Percentiles rank a stretch among this genome's conserved stretches.
These are phyloP conservation scores for Nidula niveotomentosa DNA, from an alignment of 1,284 basidiomycete species.

Conservation along the genomic window DNA sequence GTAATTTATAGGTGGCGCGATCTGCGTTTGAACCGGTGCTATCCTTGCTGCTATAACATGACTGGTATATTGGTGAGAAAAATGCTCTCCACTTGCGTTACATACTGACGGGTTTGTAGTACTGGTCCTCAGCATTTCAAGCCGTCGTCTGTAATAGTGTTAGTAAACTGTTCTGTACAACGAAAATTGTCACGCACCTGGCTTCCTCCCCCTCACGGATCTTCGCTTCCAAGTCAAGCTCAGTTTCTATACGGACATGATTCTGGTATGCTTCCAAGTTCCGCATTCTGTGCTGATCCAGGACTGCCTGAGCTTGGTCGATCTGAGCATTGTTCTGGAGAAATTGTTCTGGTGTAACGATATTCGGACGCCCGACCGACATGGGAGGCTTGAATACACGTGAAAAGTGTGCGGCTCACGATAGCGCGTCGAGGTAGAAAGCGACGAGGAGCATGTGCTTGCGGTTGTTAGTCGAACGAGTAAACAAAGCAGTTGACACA, in stretches of 20 bases:
- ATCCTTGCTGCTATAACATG: constrained; percentile 1
- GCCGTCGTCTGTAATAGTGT: constrained; percentile 7
- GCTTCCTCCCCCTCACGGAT: constrained; percentile 36
- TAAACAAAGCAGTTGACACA: too few relatives aligned
- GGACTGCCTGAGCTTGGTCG: constrained; percentile 22
- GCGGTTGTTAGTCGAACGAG: not conserved
- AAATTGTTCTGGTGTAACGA: constrained; percentile 28
- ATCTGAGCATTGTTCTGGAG: constrained; percentile 28
- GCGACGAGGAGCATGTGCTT: not conserved
- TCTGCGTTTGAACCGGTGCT: not conserved
- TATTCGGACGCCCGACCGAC: not conserved
- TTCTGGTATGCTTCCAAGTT: constrained; percentile 32
- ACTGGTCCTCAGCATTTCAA: constrained; percentile 3
- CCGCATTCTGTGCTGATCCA: constrained; percentile 25
- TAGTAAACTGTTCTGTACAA: not conserved
- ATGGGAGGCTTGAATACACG: not conserved
- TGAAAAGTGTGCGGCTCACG: too few relatives aligned
- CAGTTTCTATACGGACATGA: constrained; percentile 24
- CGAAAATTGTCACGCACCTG: constrained; percentile 20
- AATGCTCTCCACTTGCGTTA: too few relatives aligned
- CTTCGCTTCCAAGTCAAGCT: constrained; percentile 14
- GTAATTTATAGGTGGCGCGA: not conserved
- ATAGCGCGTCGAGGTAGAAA: too few relatives aligned
- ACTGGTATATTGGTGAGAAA: not conserved
- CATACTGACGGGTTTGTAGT: too few relatives aligned